Evolutionary conservation across 208 protist genomes (phyloP), one percentile per base, ranked within the genome.

Genomic region (Leishmania tarentolae): DNA sequence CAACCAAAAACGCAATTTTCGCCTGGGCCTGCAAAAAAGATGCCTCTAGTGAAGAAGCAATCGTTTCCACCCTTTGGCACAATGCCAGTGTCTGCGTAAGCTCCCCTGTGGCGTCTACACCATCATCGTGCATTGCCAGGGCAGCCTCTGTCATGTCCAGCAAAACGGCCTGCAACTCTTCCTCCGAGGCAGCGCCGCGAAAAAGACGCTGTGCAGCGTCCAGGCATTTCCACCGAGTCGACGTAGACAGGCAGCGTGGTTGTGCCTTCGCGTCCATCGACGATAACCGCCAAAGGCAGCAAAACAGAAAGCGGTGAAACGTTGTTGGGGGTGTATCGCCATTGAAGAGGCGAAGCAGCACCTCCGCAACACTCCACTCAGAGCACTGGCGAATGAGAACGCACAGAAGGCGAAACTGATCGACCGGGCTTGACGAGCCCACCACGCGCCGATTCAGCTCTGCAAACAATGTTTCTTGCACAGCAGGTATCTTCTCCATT

Each of bases 221-320:
- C 35, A 85, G 53, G 77, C 82, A 85, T 5, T 37, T 7, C 82
- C 82, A 85, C 19, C 59, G 74, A 47, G 75, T 56, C 31, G 17
- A 31, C 0, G 50, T n/a, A 37, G 74, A 73, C 47, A 85, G 46
- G 66, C 44, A 42, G 19, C 57, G 21, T 42, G 40, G 21, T 28
- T 70, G 11, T 37, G 21, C n/a, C 17, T n/a, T 40, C 44, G 11
- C 57, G 7, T 37, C 57, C 59, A 47, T 66, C 2, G 17, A 2
- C 24, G 69, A 78, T 15, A 80, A 63, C 61, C n/a, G 68, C 82
- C 82, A 85, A 5, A 85, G 73, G 8, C 46, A 52, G 57, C 70
- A 76, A 31, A 86, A 86, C 21, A 86, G 65, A 40, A 86, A 83
- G n/a, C 79, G 78, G 69, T 77, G 66, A 21, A 80, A 76, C 2